Evolutionary conservation across 805 yeast species (phyloP).

Genomic region (Candida methanosorbosa): DNA sequence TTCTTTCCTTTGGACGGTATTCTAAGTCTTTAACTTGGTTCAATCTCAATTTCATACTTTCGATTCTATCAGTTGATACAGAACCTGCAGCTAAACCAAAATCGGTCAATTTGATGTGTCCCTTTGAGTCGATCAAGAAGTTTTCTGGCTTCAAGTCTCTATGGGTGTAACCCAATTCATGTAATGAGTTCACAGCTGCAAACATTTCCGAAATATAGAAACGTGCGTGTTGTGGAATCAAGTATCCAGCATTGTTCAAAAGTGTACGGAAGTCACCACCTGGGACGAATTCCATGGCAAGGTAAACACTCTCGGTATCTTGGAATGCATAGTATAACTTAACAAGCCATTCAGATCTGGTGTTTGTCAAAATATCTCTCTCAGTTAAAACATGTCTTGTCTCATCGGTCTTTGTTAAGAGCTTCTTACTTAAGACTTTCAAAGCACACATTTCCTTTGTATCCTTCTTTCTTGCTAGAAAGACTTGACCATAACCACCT

Average conservation of each 20-base stretch:
- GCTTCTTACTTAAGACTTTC: conserved; percentile 80
- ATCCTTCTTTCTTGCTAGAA: conserved; percentile 86
- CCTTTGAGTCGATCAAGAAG: conserved; percentile 80
- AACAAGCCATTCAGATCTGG: conserved; percentile 93
- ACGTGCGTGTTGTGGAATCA: conserved; percentile 92
- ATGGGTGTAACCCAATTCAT: conserved; percentile 92
- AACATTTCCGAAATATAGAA: conserved; percentile 96
- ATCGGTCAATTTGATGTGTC: conserved; percentile 90
- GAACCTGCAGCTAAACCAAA: conserved; percentile 97
- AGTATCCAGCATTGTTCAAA: conserved; percentile 83
- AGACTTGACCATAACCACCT: conserved; percentile 99
- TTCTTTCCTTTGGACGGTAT: conserved; percentile 56
- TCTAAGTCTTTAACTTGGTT: conserved; percentile 66
- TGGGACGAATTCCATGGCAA: conserved; percentile 99
- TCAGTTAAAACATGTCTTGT: conserved; percentile 94
- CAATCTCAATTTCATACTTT: conserved; percentile 72
- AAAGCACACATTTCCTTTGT: conserved; percentile 93
- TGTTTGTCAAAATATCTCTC: conserved; percentile 92
- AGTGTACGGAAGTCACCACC: conserved; percentile 98
- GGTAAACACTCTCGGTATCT: conserved; percentile 77
- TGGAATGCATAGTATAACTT: conserved; percentile 92
- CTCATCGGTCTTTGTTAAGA: conserved; percentile 84
- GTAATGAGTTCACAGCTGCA: conserved; percentile 86
- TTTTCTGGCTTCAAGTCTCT: conserved; percentile 96
- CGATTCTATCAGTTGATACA: conserved; percentile 86